Base-by-base conservation (phyloP, 2,329 filamentous ascomycete genomes). In the Fusarium torulosum region DNA sequence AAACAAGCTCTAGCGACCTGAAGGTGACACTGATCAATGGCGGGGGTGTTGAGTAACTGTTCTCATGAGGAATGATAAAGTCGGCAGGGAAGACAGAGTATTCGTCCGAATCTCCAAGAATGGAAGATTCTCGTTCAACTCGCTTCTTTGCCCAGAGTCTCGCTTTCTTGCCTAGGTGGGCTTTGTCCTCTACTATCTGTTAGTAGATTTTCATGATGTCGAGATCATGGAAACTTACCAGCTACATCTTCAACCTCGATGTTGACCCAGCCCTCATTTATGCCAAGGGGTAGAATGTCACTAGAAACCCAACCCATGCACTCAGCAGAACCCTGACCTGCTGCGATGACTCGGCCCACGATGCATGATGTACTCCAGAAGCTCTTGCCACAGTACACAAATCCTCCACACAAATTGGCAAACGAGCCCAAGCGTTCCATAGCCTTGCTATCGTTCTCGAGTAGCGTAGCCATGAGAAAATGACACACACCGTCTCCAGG, bases 221-320 rank as follows among this genome's bases (percentile, higher is more conserved):
- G 13, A 27, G 58, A 37, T 15, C 13, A 7, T 21, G 43, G 19
- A 7, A 49, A 42, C 82, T 78, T 78, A 85, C 85, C 85, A 40
- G 79, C 76, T 25, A 86, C 80, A 51, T 86, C 81, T 51, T 87
- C 83, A 15, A 84, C 83, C 21, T 86, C 83, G 45, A 90, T 82
- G 57, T 87, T 84, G 19, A 89, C 76, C 86, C 88, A 90, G 11
- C 87, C 86, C 45, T 88, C 84, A 8, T 76, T 78, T 17, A 84
- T 70, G 0, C 82, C 84, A 14, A 80, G 74, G 0, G 88, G 88
- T 3, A 83, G 72, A 19, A 90, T 81, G 53, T 88, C 85, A 29
- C 85, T 88, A 13, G 87, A 89, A 53, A 91, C 81, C 89, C 89
- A 90, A 51, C 88, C 88, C 86, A 91, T 88, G 73, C 88, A 88